Base-by-base conservation (phyloP, 441 rosid species). In the Gossypium trilobum region DNA sequence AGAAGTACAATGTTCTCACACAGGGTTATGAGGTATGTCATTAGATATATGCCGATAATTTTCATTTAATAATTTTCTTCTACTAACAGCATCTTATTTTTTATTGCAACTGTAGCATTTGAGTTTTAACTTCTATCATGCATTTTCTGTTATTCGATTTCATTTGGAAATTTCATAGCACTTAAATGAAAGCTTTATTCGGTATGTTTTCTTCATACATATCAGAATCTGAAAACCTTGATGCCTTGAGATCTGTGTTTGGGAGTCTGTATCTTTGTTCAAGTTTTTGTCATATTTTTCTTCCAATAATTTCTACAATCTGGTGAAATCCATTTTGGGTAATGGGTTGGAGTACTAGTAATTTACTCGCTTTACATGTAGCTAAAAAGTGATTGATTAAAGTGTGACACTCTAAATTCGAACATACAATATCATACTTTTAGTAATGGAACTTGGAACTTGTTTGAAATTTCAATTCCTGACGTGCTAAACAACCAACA, bases 1-100 rank as follows among this genome's bases (percentile, higher is more conserved):
- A 85, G 76, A 93, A 89, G 84, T 86, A 81, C 78, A 93, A 84
- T 83, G 85, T 92, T 44, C 90, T 88, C 72, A 93, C 98, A 0
- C 91, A 86, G 68, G 99, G 98, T 73, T 92, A 95, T 80, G 97
- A 95, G 98, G 99, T 95, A 87, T 52, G 66, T 31, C 42, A 54
- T 22, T 52, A 33, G 42, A 69, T 63, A 66, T 42, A 27, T 70
- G 31, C 50, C 5, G 14, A 51, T 64, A 59, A 27, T 27, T 59
- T 59, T 58, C 36, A 13, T 25, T 36, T 14, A 50, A 50, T 63
- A 22, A 23, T 71, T 50, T 68, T 13, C 25, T 33, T 75, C 20
- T 31, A 27, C 0, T 4, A n/a, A 1, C 27, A 52, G 33, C 17
- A 25, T 59, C 3, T 70, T 36, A 5, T 5, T 33, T 55, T 33